A percentile compares a stretch with the other conserved stretches of the same genome.
Conservation (phyloP, 176 grass and related monocot species). For the Oryza brachyantha region DNA sequence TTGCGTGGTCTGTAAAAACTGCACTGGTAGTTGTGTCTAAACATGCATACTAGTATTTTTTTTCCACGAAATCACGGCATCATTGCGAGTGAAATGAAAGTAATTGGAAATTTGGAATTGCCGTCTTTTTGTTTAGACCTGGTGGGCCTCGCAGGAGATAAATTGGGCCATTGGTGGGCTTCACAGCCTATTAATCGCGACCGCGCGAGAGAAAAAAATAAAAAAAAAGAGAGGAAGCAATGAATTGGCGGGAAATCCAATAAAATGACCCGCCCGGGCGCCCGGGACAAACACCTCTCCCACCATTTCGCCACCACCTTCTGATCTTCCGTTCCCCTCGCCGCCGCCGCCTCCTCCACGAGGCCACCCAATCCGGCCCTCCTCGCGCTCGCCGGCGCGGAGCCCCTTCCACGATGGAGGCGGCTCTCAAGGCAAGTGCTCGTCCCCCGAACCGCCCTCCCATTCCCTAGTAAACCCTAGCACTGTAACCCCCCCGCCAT, state of each 20-base stretch:
- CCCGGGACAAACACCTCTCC: neutral
- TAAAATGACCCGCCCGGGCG: neutral
- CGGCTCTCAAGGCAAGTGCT: conserved; percentile 53
- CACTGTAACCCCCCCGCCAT: neutral
- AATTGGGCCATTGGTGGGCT: too few species aligned
- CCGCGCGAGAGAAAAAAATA: neutral
- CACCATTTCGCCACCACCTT: neutral
- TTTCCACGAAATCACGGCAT: too few species aligned
- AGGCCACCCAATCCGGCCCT: neutral
- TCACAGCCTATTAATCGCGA: too few species aligned
- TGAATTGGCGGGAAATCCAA: conserved; percentile 42
- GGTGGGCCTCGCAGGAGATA: too few species aligned
- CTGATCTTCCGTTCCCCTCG: neutral
- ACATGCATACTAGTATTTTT: too few species aligned
- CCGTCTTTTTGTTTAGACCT: neutral
- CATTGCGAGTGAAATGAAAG: too few species aligned
- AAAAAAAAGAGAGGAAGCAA: neutral
- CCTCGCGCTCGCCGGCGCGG: neutral
- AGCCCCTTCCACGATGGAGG: conserved; percentile 42
- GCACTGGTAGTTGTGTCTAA: too few species aligned
- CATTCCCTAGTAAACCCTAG: too few species aligned
- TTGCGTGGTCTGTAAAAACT: too few species aligned
- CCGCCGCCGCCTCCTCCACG: neutral
- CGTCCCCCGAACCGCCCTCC: neutral
- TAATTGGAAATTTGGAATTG: too few species aligned